Evolutionary conservation across 768 basidiomycete species (phyloP).

Genomic region (Paxillus rubicundulus): DNA sequence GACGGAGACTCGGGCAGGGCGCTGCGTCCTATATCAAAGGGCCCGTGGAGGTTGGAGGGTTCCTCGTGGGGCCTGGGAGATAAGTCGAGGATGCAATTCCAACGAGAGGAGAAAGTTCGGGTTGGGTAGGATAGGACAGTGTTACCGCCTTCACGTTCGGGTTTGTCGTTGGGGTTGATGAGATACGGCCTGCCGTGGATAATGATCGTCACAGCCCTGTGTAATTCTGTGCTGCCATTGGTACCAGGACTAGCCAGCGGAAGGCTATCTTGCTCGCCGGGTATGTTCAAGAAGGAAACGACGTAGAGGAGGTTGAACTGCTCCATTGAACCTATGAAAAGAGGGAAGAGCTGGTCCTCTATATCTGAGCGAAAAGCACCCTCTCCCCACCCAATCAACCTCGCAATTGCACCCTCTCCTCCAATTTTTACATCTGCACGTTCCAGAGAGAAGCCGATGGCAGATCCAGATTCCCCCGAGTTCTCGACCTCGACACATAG

Average conservation of each 20-base stretch:
- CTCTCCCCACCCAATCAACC: constrained; percentile 51
- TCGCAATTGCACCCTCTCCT: constrained; percentile 57
- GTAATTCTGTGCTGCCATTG: constrained; percentile 45
- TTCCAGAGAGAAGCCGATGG: constrained; percentile 73
- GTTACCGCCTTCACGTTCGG: constrained; percentile 10
- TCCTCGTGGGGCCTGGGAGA: constrained; percentile 33
- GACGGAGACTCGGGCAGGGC: constrained; percentile 75
- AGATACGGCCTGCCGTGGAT: constrained; percentile 72
- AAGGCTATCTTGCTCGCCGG: constrained; percentile 49
- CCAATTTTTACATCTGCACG: constrained; percentile 72
- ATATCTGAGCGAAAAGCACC: constrained; percentile 30
- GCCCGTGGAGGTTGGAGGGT: constrained; percentile 16
- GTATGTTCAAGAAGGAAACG: constrained; percentile 73
- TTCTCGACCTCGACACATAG: constrained; percentile 93
- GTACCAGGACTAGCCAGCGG: constrained; percentile 32
- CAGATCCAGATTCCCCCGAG: constrained; percentile 57
- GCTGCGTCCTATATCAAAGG: constrained; percentile 25
- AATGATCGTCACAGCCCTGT: constrained; percentile 76
- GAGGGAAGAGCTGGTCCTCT: constrained; percentile 59
- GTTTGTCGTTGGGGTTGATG: constrained; percentile 17
- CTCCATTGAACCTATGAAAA: constrained; percentile 65
- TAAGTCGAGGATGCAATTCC: constrained; percentile 91
- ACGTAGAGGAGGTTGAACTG: constrained; percentile 90
- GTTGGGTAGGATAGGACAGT: constrained; percentile 54
- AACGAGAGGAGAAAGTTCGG: constrained; percentile 72